Conservation (phyloP, 805 yeast species). For the Pichia phayaonensis region DNA sequence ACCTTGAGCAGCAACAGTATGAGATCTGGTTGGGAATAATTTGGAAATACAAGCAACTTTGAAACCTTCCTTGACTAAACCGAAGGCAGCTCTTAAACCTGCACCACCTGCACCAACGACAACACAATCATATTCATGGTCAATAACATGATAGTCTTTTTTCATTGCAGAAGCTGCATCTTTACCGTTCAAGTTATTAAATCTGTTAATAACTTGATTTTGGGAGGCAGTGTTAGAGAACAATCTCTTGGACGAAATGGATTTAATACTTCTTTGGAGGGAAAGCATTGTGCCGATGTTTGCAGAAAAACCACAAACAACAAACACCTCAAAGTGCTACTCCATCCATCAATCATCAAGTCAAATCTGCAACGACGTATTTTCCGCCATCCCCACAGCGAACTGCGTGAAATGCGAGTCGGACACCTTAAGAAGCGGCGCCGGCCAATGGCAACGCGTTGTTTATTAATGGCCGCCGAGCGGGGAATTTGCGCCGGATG, state of each 20-base stretch:
- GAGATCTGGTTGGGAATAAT: conserved; percentile 96
- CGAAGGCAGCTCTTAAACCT: conserved; percentile 97
- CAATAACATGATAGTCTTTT: conserved; percentile 82
- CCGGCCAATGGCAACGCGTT: conserved; percentile 5
- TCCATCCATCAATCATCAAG: background rate
- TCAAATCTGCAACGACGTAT: background rate
- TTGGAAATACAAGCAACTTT: conserved; percentile 97
- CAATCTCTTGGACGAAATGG: conserved; percentile 19
- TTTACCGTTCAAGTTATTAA: conserved; percentile 39
- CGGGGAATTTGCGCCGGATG: background rate
- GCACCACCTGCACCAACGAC: conserved; percentile 99
- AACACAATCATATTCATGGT: conserved; percentile 96
- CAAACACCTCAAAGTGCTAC: background rate
- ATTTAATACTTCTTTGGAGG: conserved; percentile 18
- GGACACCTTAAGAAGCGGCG: background rate
- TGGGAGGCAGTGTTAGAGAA: conserved; percentile 24
- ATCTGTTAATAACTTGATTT: conserved; percentile 29
- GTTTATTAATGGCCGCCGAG: background rate
- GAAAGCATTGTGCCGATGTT: conserved; percentile 16
- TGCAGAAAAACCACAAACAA: background rate
- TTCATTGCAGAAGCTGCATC: conserved; percentile 47
- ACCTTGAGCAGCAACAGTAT: conserved; percentile 99
- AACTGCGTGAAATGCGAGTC: conserved; percentile 5
- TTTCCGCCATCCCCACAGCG: background rate
- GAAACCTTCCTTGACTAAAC: conserved; percentile 93